Evolutionary conservation across 805 yeast species (phyloP).

Genomic region (Ogataea methanolica): DNA sequence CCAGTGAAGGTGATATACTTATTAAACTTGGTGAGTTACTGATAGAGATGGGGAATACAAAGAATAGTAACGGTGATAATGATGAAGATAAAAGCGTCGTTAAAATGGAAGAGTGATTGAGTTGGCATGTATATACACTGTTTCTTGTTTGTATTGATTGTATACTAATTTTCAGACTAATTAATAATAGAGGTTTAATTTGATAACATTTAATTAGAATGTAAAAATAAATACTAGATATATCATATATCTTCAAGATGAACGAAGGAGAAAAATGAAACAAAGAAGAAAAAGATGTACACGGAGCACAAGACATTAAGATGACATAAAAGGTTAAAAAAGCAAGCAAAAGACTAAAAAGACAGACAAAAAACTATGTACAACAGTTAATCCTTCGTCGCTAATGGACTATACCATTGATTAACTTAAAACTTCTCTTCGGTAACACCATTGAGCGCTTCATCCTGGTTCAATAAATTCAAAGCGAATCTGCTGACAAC

Average conservation of each 20-base stretch:
- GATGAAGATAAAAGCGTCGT: not conserved
- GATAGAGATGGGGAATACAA: conserved; percentile 12
- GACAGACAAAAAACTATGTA: not conserved
- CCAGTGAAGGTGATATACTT: conserved; percentile 12
- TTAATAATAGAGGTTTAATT: too few species aligned
- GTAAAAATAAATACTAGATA: not conserved
- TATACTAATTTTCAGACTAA: not conserved
- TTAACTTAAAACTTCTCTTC: conserved; percentile 35
- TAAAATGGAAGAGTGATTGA: not conserved
- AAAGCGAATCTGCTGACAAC: conserved; percentile 82
- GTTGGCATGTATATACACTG: not conserved
- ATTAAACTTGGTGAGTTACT: conserved; percentile 18
- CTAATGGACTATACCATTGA: too few species aligned
- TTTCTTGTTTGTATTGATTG: not conserved
- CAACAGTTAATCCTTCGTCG: not conserved
- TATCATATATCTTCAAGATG: not conserved
- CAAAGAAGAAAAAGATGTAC: not conserved
- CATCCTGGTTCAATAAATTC: conserved; percentile 48
- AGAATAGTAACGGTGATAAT: not conserved
- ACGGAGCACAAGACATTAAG: not conserved
- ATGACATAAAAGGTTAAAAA: conserved; percentile 32
- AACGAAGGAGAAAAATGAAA: not conserved
- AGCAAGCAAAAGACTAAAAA: conserved; percentile 31
- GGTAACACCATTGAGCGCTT: conserved; percentile 36
- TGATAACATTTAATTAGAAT: too few species aligned